These are phyloP conservation scores for Saccharum hybrid DNA, from an alignment of 202 grass and related monocot species.

Conservation along the genomic window DNA sequence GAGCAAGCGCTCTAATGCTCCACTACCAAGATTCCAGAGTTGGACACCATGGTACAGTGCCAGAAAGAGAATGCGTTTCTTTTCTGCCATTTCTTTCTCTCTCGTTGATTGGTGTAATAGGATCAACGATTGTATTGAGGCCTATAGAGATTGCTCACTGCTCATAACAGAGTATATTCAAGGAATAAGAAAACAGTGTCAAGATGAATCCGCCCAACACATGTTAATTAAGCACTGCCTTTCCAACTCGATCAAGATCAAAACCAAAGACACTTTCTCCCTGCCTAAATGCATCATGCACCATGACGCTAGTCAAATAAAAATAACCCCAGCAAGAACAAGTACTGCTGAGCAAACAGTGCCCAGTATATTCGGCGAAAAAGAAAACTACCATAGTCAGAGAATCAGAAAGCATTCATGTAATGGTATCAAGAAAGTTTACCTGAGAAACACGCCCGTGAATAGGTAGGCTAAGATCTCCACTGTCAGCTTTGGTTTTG, in stretches of 20 bases:
- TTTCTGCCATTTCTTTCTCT: neutral
- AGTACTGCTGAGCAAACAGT: neutral
- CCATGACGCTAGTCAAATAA: too few species aligned
- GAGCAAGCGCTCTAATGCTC: neutral
- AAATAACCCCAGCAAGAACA: too few species aligned
- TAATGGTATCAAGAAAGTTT: neutral
- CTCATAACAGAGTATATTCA: neutral
- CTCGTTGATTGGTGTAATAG: neutral
- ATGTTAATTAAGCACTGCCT: too few species aligned
- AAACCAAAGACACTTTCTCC: too few species aligned
- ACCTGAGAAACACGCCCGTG: slow-evolving; percentile 60
- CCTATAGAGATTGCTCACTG: neutral
- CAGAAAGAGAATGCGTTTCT: neutral
- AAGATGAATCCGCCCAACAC: too few species aligned
- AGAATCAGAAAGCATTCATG: neutral
- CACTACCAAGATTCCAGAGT: neutral
- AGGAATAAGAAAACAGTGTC: neutral
- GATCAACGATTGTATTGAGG: neutral
- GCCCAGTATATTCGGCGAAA: neutral
- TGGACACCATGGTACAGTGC: neutral
- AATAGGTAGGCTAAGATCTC: slow-evolving; percentile 77
- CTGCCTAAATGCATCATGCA: too few species aligned
- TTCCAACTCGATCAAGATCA: too few species aligned
- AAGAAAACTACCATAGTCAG: neutral
- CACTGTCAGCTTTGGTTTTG: slow-evolving; percentile 58